Conservation (phyloP, 768 basidiomycete species). For the Tulasnella sp. region DNA sequence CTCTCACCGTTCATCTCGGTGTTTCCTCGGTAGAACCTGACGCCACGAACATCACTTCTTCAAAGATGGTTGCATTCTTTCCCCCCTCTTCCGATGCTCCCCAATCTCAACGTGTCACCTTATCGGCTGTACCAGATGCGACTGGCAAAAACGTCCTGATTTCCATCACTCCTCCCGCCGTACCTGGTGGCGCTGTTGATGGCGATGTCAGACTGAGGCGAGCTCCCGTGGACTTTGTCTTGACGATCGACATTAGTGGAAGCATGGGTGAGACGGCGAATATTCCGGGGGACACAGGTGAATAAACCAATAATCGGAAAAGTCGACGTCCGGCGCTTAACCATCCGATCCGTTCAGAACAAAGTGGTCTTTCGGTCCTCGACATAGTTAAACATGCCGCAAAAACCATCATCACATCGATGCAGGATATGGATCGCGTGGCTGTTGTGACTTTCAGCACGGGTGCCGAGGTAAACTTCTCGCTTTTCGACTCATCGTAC, state of each 20-base stretch:
- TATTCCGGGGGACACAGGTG: conserved; percentile 15
- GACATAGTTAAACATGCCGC: conserved; percentile 19
- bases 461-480: conserved; percentile 6
- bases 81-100: too few species aligned
- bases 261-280: conserved; percentile 16
- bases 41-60: too few species aligned
- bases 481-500: too few species aligned
- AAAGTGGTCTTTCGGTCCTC: conserved; percentile 14
- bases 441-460: conserved; percentile 16
- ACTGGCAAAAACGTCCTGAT: conserved; percentile 6
- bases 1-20: too few species aligned
- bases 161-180: not conserved
- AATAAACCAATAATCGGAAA: not conserved
- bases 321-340: too few species aligned
- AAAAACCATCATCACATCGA: conserved; percentile 11
- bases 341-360: not conserved
- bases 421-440: conserved; percentile 14
- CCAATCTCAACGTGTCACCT: too few species aligned
- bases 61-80: too few species aligned
- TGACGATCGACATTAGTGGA: conserved; percentile 17
- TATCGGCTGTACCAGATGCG: too few species aligned
- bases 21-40: too few species aligned
- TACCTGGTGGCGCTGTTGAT: not conserved
- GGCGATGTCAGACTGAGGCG: not conserved
- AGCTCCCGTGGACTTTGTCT: conserved; percentile 18